phyloP scores from a whole-genome alignment of 78 protist species.

The Dictyostelium brefeldianum region DNA sequence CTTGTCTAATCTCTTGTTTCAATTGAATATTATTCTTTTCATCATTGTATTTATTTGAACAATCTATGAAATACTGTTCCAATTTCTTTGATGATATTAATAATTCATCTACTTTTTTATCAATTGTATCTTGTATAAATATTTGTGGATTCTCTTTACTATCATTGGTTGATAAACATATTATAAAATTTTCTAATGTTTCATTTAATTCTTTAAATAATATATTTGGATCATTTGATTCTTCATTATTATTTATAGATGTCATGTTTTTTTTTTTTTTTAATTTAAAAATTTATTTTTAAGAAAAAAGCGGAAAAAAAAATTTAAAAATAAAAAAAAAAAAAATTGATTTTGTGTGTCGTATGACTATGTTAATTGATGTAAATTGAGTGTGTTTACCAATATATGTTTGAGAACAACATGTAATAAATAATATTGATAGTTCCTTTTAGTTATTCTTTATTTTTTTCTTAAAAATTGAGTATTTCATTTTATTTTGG shows the following conservation, averaged over 20 bases:
- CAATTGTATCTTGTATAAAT: neutral
- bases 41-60: conserved; percentile 28
- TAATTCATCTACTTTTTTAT: neutral
- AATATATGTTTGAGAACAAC: no score
- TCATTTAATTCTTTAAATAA: conserved; percentile 36
- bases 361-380: no score
- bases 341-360: no score
- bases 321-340: no score
- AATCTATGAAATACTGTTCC: conserved; percentile 13
- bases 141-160: neutral
- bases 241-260: neutral
- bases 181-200: conserved; percentile 8
- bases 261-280: no score
- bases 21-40: conserved; percentile 31
- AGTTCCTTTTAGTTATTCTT: no score
- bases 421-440: no score
- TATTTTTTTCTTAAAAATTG: no score
- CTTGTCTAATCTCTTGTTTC: conserved; percentile 46
- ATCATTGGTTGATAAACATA: neutral
- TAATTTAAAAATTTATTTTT: no score
- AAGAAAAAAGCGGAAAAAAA: no score
- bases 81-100: conserved; percentile 8
- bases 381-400: no score
- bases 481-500: no score
- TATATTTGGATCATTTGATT: neutral